These are phyloP conservation scores for Penicillium manginii DNA, from an alignment of 495 filamentous ascomycete genomes.

Conservation along the genomic window DNA sequence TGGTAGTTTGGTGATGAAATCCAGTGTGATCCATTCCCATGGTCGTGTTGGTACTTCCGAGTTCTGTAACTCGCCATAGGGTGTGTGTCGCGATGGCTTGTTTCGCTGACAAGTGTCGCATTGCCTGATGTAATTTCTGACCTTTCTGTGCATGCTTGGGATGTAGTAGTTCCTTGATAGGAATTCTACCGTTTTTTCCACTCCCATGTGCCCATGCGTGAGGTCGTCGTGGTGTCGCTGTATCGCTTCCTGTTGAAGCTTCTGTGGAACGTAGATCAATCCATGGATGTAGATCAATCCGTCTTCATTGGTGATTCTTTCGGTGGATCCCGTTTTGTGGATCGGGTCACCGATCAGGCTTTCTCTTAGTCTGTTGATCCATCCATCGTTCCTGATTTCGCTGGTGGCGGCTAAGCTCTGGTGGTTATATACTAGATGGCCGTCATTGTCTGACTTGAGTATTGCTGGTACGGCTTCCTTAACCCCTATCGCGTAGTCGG, in stretches of 20 bases:
- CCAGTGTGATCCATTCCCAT: slow-evolving; percentile 26
- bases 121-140: slow-evolving; percentile 14
- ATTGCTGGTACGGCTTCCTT: slow-evolving; percentile 15
- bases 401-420: slow-evolving; percentile 6
- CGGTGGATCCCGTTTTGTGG: not conserved
- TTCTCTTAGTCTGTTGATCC: not conserved
- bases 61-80: slow-evolving; percentile 18
- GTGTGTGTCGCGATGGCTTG: slow-evolving; percentile 7
- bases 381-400: slow-evolving; percentile 4
- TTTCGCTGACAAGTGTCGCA: slow-evolving; percentile 9
- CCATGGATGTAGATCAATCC: slow-evolving; percentile 14
- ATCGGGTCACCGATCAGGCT: not conserved
- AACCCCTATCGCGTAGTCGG: slow-evolving; percentile 14
- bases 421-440: slow-evolving; percentile 11
- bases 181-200: slow-evolving; percentile 13
- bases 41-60: slow-evolving; percentile 2
- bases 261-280: slow-evolving; percentile 12
- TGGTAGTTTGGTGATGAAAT: slow-evolving; percentile 25
- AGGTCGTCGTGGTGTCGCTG: slow-evolving; percentile 6
- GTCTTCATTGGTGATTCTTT: not conserved
- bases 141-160: slow-evolving; percentile 3
- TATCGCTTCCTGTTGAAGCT: slow-evolving; percentile 11
- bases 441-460: slow-evolving; percentile 11
- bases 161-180: slow-evolving; percentile 14
- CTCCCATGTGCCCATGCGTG: slow-evolving; percentile 3